Conservation (phyloP, 805 yeast species). For the Ogataea trehaloabstinens region DNA sequence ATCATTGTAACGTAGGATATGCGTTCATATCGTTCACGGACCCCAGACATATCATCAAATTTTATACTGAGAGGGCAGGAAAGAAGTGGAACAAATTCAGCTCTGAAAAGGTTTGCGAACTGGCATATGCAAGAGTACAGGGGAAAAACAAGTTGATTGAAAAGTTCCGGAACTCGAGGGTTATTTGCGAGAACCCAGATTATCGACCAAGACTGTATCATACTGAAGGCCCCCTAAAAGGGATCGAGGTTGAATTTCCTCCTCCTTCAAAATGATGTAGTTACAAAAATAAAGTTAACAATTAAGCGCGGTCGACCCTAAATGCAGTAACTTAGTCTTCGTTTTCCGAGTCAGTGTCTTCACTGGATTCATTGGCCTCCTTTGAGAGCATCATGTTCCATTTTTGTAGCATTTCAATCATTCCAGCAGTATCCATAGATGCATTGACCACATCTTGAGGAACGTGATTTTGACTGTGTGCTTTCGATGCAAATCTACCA, state of each 20-base stretch:
- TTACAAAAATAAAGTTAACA: neutral
- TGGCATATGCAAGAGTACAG: constrained; percentile 52
- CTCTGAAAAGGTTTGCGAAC: constrained; percentile 49
- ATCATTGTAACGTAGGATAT: constrained; percentile 55
- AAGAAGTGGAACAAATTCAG: constrained; percentile 46
- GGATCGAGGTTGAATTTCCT: constrained; percentile 43
- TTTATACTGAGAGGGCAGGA: constrained; percentile 45
- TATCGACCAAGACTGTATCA: constrained; percentile 48
- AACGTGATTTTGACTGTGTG: constrained; percentile 86
- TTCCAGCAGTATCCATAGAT: constrained; percentile 60
- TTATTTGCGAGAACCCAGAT: constrained; percentile 43
- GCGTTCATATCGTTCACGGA: constrained; percentile 50
- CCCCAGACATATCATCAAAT: constrained; percentile 42
- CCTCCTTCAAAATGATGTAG: constrained; percentile 23
- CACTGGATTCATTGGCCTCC: constrained; percentile 26
- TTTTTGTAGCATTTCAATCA: constrained; percentile 64
- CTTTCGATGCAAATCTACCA: constrained; percentile 75
- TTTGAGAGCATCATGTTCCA: constrained; percentile 41
- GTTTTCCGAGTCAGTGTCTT: constrained; percentile 6
- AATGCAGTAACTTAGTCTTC: neutral
- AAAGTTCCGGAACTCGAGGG: constrained; percentile 49
- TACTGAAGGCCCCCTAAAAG: constrained; percentile 42
- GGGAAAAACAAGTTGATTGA: constrained; percentile 44
- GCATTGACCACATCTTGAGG: constrained; percentile 92
- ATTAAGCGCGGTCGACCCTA: neutral